Evolutionary conservation across 768 basidiomycete species (phyloP).

Genomic region (Naganishia kalamii): DNA sequence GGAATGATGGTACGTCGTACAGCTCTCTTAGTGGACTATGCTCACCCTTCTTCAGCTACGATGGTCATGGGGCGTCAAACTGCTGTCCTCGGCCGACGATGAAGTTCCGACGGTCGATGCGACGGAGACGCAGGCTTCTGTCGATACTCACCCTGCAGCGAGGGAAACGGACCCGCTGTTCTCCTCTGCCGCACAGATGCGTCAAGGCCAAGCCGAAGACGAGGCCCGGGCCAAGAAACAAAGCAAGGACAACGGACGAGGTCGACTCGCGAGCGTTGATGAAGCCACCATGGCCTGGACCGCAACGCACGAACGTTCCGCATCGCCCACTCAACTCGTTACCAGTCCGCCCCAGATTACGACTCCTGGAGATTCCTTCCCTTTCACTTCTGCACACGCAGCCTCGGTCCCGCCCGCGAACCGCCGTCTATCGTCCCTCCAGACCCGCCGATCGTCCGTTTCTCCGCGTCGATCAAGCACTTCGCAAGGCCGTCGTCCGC

Average conservation of each 20-base stretch:
- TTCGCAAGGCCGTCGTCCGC: neutral
- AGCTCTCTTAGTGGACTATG: neutral
- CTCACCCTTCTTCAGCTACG: slow-evolving; percentile 55
- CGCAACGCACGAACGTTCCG: neutral
- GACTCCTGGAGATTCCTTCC: neutral
- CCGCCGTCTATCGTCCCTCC: neutral
- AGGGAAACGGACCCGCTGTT: slow-evolving; percentile 45
- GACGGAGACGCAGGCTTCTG: slow-evolving; percentile 3
- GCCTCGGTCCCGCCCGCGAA: neutral
- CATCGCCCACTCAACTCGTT: neutral
- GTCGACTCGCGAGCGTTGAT: slow-evolving; percentile 23
- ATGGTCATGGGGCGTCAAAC: slow-evolving; percentile 86
- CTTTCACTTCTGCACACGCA: neutral
- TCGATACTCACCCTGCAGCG: slow-evolving; percentile 30
- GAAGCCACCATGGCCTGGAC: neutral
- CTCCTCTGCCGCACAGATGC: slow-evolving; percentile 24
- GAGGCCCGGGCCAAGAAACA: slow-evolving; percentile 32
- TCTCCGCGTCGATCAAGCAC: neutral
- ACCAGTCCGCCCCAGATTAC: neutral
- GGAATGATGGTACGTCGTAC: slow-evolving; percentile 76
- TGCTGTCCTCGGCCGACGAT: slow-evolving; percentile 67
- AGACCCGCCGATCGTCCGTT: neutral
- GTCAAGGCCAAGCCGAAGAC: neutral
- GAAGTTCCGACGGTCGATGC: slow-evolving; percentile 38
- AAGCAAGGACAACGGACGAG: neutral